Evolutionary conservation across 495 filamentous ascomycete species (phyloP).

Genomic region (Daldinia grandis): DNA sequence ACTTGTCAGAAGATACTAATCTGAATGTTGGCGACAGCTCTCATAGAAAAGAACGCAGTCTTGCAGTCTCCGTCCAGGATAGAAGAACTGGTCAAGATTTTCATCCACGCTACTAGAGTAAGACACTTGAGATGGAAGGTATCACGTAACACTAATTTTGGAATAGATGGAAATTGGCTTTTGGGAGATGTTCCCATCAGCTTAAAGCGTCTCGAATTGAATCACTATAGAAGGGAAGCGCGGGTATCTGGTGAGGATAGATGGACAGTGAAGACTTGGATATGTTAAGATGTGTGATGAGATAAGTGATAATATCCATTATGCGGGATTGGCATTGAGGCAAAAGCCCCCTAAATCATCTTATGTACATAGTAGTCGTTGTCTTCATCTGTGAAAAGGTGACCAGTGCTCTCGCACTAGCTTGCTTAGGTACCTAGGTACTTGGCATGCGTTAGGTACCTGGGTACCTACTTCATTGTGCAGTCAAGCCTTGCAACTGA

Average conservation of each 20-base stretch:
- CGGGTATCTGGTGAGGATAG: neutral
- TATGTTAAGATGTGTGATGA: neutral
- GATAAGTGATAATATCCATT: too few species aligned
- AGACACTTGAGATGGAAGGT: conserved; percentile 31
- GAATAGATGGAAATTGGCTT: conserved; percentile 83
- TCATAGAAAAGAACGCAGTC: conserved; percentile 75
- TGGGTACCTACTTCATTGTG: neutral
- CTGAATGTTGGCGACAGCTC: conserved; percentile 54
- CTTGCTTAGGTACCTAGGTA: too few species aligned
- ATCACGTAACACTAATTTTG: conserved; percentile 38
- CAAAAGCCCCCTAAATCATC: neutral
- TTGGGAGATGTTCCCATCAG: conserved; percentile 76
- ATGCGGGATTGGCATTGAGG: neutral
- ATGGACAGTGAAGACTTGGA: neutral
- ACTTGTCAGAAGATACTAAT: conserved; percentile 35
- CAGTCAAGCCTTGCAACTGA: neutral
- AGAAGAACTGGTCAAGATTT: conserved; percentile 82
- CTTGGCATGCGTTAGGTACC: neutral
- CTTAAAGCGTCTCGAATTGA: conserved; percentile 5
- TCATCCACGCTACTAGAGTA: conserved; percentile 83
- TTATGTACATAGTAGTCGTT: neutral
- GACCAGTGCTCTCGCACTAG: neutral
- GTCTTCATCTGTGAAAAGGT: neutral
- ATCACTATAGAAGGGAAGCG: neutral
- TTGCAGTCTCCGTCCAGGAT: conserved; percentile 75